Evolutionary conservation across 495 filamentous ascomycete species (phyloP).

Genomic region (Viridothelium virens): DNA sequence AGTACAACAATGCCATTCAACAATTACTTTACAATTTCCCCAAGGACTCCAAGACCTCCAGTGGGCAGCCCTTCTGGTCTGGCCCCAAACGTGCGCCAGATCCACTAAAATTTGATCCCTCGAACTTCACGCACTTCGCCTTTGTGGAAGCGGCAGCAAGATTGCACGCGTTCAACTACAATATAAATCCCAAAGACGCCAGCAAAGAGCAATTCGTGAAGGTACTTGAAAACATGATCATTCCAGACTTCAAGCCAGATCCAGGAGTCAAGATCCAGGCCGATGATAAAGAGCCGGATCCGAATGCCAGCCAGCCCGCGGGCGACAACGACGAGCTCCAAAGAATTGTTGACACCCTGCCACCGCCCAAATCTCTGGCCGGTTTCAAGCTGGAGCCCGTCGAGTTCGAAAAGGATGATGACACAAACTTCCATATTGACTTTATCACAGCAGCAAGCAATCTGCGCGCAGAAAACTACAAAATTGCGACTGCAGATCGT

Average conservation of each 20-base stretch:
- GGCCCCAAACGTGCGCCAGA: slow-evolving; percentile 96
- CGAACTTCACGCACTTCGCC: slow-evolving; percentile 73
- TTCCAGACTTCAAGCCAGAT: slow-evolving; percentile 91
- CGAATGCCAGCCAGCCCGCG: slow-evolving; percentile 55
- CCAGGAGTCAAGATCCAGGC: slow-evolving; percentile 95
- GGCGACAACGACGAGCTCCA: slow-evolving; percentile 64
- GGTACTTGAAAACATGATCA: slow-evolving; percentile 84
- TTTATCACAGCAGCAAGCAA: slow-evolving; percentile 98
- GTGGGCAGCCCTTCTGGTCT: slow-evolving; percentile 92
- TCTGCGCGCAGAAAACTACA: slow-evolving; percentile 94
- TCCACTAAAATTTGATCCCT: slow-evolving; percentile 76
- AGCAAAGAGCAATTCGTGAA: slow-evolving; percentile 61
- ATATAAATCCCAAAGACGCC: slow-evolving; percentile 71
- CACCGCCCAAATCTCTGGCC: slow-evolving; percentile 67
- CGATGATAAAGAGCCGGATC: slow-evolving; percentile 88
- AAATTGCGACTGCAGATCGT: slow-evolving; percentile 79
- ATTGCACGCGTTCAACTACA: slow-evolving; percentile 96
- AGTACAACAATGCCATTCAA: slow-evolving; percentile 95
- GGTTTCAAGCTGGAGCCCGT: slow-evolving; percentile 85
- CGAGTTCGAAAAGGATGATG: slow-evolving; percentile 99
- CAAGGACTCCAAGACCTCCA: slow-evolving; percentile 80
- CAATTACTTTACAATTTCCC: slow-evolving; percentile 98
- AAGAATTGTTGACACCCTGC: slow-evolving; percentile 57
- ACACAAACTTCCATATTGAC: slow-evolving; percentile 96
- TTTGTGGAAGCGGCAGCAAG: slow-evolving; percentile 86